A percentile compares a stretch with the other conserved stretches of the same genome.
Conservation (phyloP, 257 asterid genomes). For the Eucommia ulmoides region DNA sequence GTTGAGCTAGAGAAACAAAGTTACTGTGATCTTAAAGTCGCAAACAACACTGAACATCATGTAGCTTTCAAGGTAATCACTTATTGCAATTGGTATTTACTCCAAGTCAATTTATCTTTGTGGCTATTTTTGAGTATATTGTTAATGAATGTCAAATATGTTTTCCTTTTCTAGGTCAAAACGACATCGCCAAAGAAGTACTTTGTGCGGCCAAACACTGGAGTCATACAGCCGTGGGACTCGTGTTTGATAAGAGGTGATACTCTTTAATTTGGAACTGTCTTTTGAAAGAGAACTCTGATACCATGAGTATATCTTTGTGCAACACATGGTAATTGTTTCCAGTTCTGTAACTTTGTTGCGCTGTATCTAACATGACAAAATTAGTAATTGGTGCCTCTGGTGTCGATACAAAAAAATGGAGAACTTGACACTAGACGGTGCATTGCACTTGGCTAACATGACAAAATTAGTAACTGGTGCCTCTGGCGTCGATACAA, state of each 20-base stretch:
- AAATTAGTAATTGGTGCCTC: background rate
- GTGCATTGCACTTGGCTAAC: too few species aligned
- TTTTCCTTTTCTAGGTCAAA: constrained; percentile 39
- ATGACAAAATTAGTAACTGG: background rate
- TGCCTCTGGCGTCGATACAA: background rate
- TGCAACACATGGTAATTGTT: background rate
- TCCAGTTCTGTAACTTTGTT: background rate
- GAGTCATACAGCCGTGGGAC: constrained; percentile 65
- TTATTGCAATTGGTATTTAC: too few species aligned
- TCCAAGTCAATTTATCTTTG: too few species aligned
- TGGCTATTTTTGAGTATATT: too few species aligned
- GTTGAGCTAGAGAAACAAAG: constrained; percentile 84
- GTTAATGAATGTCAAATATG: too few species aligned
- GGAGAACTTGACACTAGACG: background rate
- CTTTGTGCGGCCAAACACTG: constrained; percentile 77
- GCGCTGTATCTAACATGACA: background rate
- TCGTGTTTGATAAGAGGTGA: constrained; percentile 67
- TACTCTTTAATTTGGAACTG: constrained; percentile 6
- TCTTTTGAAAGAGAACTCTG: background rate
- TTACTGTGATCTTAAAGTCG: constrained; percentile 66
- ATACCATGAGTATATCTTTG: background rate
- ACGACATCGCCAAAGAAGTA: constrained; percentile 87
- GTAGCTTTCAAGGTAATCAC: constrained; percentile 86
- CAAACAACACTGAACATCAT: constrained; percentile 56
- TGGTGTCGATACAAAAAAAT: background rate